Evolutionary conservation across 371 early-diverging fungal species (phyloP).

Genomic region (Lichtheimia ramosa): DNA sequence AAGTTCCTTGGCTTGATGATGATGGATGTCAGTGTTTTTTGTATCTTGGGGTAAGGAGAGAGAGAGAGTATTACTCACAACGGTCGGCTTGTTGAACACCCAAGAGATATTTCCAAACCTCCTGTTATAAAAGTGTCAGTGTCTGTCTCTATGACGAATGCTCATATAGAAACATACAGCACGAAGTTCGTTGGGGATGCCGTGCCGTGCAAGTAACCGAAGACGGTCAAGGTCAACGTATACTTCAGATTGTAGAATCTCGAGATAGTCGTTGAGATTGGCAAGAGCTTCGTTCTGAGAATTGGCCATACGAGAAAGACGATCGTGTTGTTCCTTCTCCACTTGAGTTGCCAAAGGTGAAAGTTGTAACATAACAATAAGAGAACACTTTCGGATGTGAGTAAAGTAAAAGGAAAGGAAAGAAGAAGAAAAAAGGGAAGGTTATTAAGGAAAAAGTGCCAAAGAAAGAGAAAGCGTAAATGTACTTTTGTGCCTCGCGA

Average conservation of each 20-base stretch:
- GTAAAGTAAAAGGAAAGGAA: conserved; percentile 2
- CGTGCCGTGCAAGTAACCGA: conserved; percentile 79
- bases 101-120: conserved; percentile 90
- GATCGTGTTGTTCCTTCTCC: conserved; percentile 6
- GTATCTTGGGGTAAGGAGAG: not conserved
- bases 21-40: conserved; percentile 4
- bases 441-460: not conserved
- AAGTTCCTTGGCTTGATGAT: conserved; percentile 67
- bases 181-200: conserved; percentile 84
- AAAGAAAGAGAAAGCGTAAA: not conserved
- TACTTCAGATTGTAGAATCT: conserved; percentile 85
- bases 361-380: conserved; percentile 13
- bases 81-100: conserved; percentile 86
- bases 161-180: conserved; percentile 50
- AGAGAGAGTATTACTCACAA: conserved; percentile 50
- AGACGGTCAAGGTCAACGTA: conserved; percentile 86
- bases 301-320: conserved; percentile 15
- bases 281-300: conserved; percentile 44
- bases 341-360: not conserved
- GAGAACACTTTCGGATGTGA: conserved; percentile 1
- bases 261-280: conserved; percentile 73
- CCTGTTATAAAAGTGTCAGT: conserved; percentile 45
- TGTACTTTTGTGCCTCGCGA: too few relatives aligned
- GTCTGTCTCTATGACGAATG: too few relatives aligned
- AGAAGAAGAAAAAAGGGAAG: conserved; percentile 11